Conservation (phyloP, 208 protist genomes). For the Crithidia brevicula region DNA sequence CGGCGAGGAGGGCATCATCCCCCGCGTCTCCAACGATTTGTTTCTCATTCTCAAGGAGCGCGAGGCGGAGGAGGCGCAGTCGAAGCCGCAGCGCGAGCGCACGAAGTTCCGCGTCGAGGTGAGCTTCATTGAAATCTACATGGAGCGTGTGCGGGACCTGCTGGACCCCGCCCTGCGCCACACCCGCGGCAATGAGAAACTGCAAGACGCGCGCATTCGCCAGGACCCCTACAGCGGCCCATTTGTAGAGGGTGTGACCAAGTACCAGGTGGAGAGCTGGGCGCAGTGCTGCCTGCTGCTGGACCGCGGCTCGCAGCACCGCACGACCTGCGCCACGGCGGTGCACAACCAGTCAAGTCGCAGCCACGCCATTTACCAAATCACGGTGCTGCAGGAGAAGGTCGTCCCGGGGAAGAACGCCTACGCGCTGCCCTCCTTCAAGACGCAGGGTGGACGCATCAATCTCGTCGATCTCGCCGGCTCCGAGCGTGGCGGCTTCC, state of each 20-base stretch:
- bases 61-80: conserved; percentile 37
- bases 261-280: conserved; percentile 91
- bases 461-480: conserved; percentile 93
- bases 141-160: conserved; percentile 96
- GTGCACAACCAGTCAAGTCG: conserved; percentile 91
- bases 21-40: conserved; percentile 90
- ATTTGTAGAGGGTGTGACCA: conserved; percentile 90
- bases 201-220: conserved; percentile 89
- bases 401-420: conserved; percentile 71
- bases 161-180: conserved; percentile 88
- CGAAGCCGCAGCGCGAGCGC: conserved; percentile 30
- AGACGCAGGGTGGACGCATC: conserved; percentile 80
- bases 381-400: conserved; percentile 83
- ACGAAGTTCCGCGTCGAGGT: conserved; percentile 90
- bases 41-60: conserved; percentile 76
- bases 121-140: conserved; percentile 98
- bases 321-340: conserved; percentile 93
- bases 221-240: conserved; percentile 88
- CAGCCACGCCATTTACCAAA: conserved; percentile 91
- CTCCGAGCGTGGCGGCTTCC: conserved; percentile 90
- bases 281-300: conserved; percentile 89
- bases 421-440: conserved; percentile 62
- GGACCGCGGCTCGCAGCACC: conserved; percentile 87
- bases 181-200: conserved; percentile 75
- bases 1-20: conserved; percentile 91